These are phyloP conservation scores for Wallemia hederae DNA, from an alignment of 1,284 basidiomycete species.

Conservation along the genomic window DNA sequence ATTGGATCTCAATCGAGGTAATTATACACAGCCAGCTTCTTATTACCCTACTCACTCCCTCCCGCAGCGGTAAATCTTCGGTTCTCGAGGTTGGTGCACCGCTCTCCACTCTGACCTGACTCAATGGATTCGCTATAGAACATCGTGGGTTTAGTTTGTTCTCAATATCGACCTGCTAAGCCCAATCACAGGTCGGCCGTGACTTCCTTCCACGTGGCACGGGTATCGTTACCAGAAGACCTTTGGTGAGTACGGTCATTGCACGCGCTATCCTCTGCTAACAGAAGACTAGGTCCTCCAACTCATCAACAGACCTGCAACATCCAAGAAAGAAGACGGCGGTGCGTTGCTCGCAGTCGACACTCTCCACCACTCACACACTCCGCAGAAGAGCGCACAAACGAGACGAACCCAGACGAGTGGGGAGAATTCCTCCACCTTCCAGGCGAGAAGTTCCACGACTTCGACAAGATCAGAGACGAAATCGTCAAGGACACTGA, in stretches of 20 bases:
- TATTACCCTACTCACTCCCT: not conserved
- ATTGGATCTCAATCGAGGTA: conserved; percentile 22
- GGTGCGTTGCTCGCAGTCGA: conserved; percentile 1
- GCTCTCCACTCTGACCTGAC: not conserved
- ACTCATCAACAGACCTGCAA: conserved; percentile 49
- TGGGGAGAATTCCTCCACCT: conserved; percentile 97
- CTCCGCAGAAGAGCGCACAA: conserved; percentile 24
- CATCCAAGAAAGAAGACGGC: conserved; percentile 17
- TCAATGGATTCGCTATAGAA: not conserved
- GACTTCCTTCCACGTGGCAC: conserved; percentile 91
- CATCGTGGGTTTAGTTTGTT: not conserved
- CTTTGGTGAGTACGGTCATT: conserved; percentile 28
- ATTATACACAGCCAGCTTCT: conserved; percentile 12
- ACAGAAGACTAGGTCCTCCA: conserved; percentile 40
- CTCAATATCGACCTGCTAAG: not conserved
- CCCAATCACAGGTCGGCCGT: conserved; percentile 78
- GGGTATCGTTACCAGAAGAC: conserved; percentile 88
- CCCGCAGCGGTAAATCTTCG: conserved; percentile 19
- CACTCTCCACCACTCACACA: conserved; percentile 6
- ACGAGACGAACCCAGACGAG: conserved; percentile 58
- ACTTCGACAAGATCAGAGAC: conserved; percentile 84
- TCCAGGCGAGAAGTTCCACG: conserved; percentile 85
- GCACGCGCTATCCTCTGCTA: conserved; percentile 1
- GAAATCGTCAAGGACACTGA: conserved; percentile 94
- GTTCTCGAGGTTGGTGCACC: conserved; percentile 19